Evolutionary conservation across 345 rosid genomes (phyloP).

Genomic region (Boechera retrofracta): DNA sequence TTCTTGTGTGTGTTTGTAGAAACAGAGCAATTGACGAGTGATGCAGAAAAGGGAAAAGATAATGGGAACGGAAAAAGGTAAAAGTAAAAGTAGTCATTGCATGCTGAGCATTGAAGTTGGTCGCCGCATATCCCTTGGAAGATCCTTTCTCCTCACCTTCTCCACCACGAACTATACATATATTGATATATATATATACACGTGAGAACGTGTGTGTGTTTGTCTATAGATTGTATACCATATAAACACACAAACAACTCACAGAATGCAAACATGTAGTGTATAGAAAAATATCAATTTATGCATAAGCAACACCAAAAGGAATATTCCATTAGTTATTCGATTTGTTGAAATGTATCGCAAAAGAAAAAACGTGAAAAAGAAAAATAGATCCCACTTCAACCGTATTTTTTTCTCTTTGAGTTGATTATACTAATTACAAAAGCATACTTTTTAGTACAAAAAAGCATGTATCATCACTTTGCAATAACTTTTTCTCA

Average conservation of each 20-base stretch:
- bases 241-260: conserved; percentile 17
- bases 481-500: conserved; percentile 35
- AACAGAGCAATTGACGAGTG: conserved; percentile 38
- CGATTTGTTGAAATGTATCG: conserved; percentile 22
- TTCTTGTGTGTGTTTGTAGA: conserved; percentile 27
- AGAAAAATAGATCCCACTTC: background rate
- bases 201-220: background rate
- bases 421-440: conserved; percentile 34
- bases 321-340: conserved; percentile 38
- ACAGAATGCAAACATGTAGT: background rate
- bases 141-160: conserved; percentile 32
- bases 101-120: conserved; percentile 45
- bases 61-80: conserved; percentile 36
- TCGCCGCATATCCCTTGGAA: conserved; percentile 47
- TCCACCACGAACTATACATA: conserved; percentile 29
- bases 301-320: conserved; percentile 17
- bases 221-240: conserved; percentile 21
- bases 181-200: background rate
- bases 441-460: conserved; percentile 35
- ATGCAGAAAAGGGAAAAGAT: conserved; percentile 20
- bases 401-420: background rate
- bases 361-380: background rate
- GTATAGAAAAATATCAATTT: background rate
- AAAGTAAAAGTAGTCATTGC: conserved; percentile 33
- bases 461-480: conserved; percentile 39